Conservation (phyloP, 352 stramenopile species). For the Phytophthora ramorum region DNA sequence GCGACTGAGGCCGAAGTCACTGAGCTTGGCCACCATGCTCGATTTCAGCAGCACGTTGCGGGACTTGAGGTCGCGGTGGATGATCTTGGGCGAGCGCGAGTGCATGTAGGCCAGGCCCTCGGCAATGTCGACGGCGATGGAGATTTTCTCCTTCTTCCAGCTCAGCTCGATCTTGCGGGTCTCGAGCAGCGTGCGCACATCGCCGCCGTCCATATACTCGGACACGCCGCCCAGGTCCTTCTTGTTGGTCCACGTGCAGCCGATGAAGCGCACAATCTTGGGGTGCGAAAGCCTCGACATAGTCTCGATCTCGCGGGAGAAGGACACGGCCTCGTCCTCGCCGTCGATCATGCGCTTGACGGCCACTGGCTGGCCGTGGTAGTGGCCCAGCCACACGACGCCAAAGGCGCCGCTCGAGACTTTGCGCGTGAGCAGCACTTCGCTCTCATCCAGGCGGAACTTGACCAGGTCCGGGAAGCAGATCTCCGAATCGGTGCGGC, state of each 20-base stretch:
- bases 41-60: constrained; percentile 84
- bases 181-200: constrained; percentile 85
- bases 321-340: constrained; percentile 76
- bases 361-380: constrained; percentile 84
- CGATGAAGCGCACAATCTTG: constrained; percentile 89
- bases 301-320: constrained; percentile 83
- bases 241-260: constrained; percentile 82
- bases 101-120: constrained; percentile 88
- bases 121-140: constrained; percentile 84
- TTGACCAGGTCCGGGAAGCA: constrained; percentile 76
- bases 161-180: constrained; percentile 82
- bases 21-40: constrained; percentile 85
- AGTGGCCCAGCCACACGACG: constrained; percentile 88
- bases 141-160: constrained; percentile 86
- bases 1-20: constrained; percentile 83
- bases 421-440: constrained; percentile 84
- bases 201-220: constrained; percentile 89
- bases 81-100: constrained; percentile 82
- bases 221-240: constrained; percentile 82
- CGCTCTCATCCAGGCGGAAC: constrained; percentile 84
- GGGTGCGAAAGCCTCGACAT: constrained; percentile 84
- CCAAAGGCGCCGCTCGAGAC: constrained; percentile 85
- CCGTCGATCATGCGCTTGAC: constrained; percentile 91
- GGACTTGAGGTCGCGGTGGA: constrained; percentile 88
- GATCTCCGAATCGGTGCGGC: constrained; percentile 49